A percentile compares a stretch with the other conserved stretches of the same genome.
Conservation (phyloP, 176 grass and related monocot species). For the Eragrostis curvula region DNA sequence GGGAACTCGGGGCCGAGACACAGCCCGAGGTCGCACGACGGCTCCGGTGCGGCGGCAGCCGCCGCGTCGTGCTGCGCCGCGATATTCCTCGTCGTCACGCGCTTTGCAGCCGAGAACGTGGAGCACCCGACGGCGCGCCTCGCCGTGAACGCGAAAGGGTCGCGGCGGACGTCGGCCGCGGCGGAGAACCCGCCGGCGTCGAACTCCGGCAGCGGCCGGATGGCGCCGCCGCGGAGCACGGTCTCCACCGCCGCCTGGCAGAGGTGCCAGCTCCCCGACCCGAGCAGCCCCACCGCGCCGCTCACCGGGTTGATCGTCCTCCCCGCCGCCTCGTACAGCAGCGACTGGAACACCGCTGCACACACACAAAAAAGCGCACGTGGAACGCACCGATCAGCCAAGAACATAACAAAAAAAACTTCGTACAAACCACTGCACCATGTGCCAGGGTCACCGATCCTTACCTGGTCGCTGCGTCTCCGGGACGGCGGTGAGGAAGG, state of each 20-base stretch:
- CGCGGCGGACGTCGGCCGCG: neutral
- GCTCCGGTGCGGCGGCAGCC: neutral
- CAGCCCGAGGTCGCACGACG: conserved; percentile 60
- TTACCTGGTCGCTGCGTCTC: conserved; percentile 71
- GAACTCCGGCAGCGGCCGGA: conserved; percentile 63
- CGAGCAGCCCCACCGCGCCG: conserved; percentile 84
- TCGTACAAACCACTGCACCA: neutral
- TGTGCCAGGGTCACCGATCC: too few relatives aligned
- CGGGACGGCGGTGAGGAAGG: conserved; percentile 91
- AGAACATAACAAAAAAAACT: neutral
- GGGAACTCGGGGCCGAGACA: conserved; percentile 48
- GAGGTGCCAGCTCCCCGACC: conserved; percentile 79
- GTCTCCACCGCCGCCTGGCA: conserved; percentile 88
- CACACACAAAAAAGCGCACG: neutral
- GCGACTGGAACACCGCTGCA: conserved; percentile 89
- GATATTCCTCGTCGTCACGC: conserved; percentile 10
- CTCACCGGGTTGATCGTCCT: conserved; percentile 95
- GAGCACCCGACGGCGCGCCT: conserved; percentile 50
- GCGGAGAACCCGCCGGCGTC: neutral
- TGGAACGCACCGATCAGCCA: neutral
- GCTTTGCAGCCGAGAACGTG: conserved; percentile 58
- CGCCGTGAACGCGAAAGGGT: neutral
- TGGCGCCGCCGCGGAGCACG: conserved; percentile 74
- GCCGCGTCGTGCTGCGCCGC: neutral
- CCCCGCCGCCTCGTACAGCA: conserved; percentile 94